phyloP scores from a whole-genome alignment of 139 green algal species.

The Edaphochlamys debaryana region DNA sequence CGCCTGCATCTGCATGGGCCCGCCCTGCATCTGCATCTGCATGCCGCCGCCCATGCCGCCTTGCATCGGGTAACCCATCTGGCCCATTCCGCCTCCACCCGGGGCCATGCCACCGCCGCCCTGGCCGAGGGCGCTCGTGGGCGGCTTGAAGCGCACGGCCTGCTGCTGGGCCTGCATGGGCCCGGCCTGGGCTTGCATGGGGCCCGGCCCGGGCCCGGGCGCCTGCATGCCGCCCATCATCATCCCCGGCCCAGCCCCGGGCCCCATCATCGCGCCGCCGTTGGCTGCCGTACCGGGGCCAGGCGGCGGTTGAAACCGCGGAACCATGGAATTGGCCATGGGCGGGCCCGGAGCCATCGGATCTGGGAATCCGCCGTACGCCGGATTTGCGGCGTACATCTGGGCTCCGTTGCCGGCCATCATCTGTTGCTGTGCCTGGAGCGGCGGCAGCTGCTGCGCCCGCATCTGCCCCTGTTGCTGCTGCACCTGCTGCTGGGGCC shows the following conservation, averaged over 20 bases:
- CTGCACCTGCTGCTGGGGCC: not conserved
- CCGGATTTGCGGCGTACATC: not conserved
- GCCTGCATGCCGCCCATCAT: not conserved
- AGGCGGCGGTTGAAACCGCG: not conserved
- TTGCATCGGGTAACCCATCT: too few relatives aligned
- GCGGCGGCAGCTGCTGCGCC: not conserved
- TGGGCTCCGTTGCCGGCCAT: not conserved
- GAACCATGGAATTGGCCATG: not conserved
- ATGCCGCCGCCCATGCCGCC: too few relatives aligned
- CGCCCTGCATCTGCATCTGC: too few relatives aligned
- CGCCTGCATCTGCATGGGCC: too few relatives aligned
- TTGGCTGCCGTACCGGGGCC: not conserved
- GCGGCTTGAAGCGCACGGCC: slow-evolving; percentile 33
- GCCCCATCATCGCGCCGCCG: not conserved
- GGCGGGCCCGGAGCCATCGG: not conserved
- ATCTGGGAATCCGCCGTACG: not conserved
- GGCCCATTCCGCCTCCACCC: too few relatives aligned
- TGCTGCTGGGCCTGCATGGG: not conserved
- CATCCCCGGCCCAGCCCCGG: not conserved
- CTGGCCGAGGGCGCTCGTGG: slow-evolving; percentile 5
- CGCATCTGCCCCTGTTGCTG: not conserved
- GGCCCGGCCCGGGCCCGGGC: not conserved
- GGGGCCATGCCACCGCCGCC: too few relatives aligned
- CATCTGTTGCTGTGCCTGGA: not conserved
- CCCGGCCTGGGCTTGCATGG: not conserved